These are phyloP conservation scores for Pulveroboletus sp. DNA, from an alignment of 768 basidiomycete species.

Conservation along the genomic window DNA sequence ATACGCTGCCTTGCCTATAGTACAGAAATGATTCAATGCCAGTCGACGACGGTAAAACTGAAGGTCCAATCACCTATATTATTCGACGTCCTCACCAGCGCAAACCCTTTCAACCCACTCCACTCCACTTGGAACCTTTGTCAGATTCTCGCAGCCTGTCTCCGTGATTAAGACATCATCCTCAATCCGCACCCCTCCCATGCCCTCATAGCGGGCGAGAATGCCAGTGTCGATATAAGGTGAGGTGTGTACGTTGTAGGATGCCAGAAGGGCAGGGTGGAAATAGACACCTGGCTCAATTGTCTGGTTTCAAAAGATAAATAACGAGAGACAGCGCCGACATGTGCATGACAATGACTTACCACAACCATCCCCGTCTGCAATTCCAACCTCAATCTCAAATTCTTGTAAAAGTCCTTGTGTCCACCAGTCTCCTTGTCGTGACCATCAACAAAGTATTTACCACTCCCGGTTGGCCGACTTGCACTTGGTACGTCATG, in stretches of 20 bases:
- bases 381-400: slow-evolving; percentile 73
- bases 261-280: slow-evolving; percentile 68
- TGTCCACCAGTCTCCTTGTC: slow-evolving; percentile 57
- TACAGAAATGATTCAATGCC: neutral
- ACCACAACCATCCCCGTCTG: slow-evolving; percentile 83
- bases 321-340: neutral
- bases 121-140: slow-evolving; percentile 77
- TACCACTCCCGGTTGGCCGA: slow-evolving; percentile 58
- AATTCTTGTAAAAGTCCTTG: slow-evolving; percentile 69
- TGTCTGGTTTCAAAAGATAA: slow-evolving; percentile 44
- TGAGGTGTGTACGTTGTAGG: slow-evolving; percentile 55
- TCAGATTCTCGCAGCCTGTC: slow-evolving; percentile 77
- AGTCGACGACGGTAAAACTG: neutral
- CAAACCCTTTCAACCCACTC: slow-evolving; percentile 81
- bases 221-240: slow-evolving; percentile 35
- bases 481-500: slow-evolving; percentile 87
- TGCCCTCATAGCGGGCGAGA: slow-evolving; percentile 53
- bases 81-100: slow-evolving; percentile 46
- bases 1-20: neutral
- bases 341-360: slow-evolving; percentile 29
- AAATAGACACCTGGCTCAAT: slow-evolving; percentile 92
- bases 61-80: slow-evolving; percentile 6
- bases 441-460: slow-evolving; percentile 65
- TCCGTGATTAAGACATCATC: slow-evolving; percentile 81
- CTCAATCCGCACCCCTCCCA: slow-evolving; percentile 93